Base-by-base conservation (phyloP, 345 rosid species). In the Heritiera fomes region DNA sequence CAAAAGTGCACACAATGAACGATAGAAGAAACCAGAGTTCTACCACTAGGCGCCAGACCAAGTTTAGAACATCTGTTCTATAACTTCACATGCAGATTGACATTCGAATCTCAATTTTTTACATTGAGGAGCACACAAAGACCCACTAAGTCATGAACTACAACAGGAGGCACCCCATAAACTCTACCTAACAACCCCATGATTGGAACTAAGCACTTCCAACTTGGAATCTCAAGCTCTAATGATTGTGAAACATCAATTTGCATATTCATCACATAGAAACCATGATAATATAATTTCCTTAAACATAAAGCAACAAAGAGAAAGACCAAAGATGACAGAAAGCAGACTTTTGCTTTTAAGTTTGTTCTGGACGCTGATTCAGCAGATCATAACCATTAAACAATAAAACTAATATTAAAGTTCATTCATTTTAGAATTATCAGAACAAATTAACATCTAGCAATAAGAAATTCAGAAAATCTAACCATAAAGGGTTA, bases 321-420 rank as follows among this genome's bases (percentile, higher is more conserved):
- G 47, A 59, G 52, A 73, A n/a, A 11, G 7, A 23, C n/a, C 34
- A 60, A 41, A 34, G 32, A 23, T 3, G 41, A 13, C 41, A 59
- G 14, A 45, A 75, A 64, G 18, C 49, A 46, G 11, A 63, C 30
- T 76, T 50, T 46, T 62, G 46, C 78, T 76, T 62, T 38, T 47
- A 20, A n/a, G 14, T 34, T 60, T 71, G 67, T 15, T 47, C 76
- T 32, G 30, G 20, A 46, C 45, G 46, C 13, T 43, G 61, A 69
- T 41, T 68, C 59, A 52, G 34, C 73, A 70, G n/a, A 78, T 63
- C 30, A 76, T 8, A 63, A 52, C 41, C 64, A 81, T 60, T 12
- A 45, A 76, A 47, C 71, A 11, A 50, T 9, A 50, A 20, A 64
- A 38, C 49, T 5, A 73, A 55, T 49, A 71, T 76, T 61, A 56